Conservation (phyloP, 2,329 filamentous ascomycete genomes). For the Pseudogymnoascus verrucosus region DNA sequence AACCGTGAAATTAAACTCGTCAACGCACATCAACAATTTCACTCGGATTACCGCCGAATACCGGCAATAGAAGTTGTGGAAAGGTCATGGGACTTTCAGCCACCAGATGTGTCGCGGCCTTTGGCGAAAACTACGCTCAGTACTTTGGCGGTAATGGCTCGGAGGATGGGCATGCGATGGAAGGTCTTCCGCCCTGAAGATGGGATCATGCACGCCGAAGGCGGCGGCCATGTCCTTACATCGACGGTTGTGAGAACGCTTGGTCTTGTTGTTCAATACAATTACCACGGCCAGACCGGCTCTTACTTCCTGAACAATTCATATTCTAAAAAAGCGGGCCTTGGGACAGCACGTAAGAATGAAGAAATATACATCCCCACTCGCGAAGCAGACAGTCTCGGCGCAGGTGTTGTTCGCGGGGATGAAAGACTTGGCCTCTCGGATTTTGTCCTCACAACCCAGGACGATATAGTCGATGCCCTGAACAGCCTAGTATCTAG, state of each 20-base stretch:
- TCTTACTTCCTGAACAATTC: background rate
- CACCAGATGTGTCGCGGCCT: conserved; percentile 29
- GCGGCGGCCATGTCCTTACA: conserved; percentile 30
- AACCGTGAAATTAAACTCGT: background rate
- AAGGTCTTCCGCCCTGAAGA: conserved; percentile 22
- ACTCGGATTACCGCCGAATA: conserved; percentile 9
- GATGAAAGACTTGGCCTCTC: conserved; percentile 14
- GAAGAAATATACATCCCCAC: conserved; percentile 20
- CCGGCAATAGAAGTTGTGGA: conserved; percentile 26
- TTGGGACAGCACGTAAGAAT: conserved; percentile 9
- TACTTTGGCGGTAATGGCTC: conserved; percentile 29
- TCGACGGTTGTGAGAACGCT: conserved; percentile 26
- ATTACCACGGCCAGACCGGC: conserved; percentile 14
- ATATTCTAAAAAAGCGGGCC: background rate
- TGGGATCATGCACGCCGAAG: conserved; percentile 28
- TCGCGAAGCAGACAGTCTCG: conserved; percentile 15
- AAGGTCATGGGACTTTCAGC: conserved; percentile 33
- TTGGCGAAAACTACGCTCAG: conserved; percentile 30
- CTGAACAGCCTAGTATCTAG: conserved; percentile 12
- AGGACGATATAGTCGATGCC: conserved; percentile 17
- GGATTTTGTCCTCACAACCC: conserved; percentile 16
- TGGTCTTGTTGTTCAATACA: conserved; percentile 21
- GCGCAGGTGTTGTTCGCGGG: conserved; percentile 16
- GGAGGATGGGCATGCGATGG: conserved; percentile 29
- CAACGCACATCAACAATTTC: background rate